Evolutionary conservation across 768 basidiomycete genomes (phyloP).

Genomic region (Podaxis rugospora): DNA sequence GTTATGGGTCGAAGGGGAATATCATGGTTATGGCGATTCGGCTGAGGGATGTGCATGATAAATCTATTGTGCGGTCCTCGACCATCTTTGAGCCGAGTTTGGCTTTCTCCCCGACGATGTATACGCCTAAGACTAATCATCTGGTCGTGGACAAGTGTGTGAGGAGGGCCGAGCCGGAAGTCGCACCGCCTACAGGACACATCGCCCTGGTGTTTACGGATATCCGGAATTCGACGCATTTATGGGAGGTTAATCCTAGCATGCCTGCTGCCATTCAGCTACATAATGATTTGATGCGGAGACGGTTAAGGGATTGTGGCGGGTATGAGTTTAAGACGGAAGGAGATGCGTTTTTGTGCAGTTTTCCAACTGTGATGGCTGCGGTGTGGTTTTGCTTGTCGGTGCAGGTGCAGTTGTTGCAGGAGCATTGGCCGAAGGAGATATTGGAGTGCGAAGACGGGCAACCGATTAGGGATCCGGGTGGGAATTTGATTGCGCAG

Average conservation of each 20-base stretch:
- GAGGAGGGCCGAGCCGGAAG: constrained; percentile 67
- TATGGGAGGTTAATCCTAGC: constrained; percentile 95
- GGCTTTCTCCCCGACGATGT: constrained; percentile 14
- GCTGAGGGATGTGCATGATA: constrained; percentile 47
- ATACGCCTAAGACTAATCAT: constrained; percentile 34
- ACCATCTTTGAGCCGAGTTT: constrained; percentile 16
- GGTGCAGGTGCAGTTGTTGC: constrained; percentile 78
- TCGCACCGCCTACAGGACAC: constrained; percentile 80
- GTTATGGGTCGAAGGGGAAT: constrained; percentile 89
- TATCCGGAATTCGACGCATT: constrained; percentile 92
- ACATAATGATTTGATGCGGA: constrained; percentile 83
- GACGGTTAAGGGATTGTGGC: constrained; percentile 83
- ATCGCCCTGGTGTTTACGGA: constrained; percentile 96
- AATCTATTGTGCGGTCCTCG: constrained; percentile 3
- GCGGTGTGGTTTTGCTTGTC: constrained; percentile 89
- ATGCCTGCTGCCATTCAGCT: constrained; percentile 92
- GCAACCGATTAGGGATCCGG: constrained; percentile 62
- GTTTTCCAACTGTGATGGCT: constrained; percentile 84
- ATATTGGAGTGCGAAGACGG: constrained; percentile 93
- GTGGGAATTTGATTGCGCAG: constrained; percentile 69
- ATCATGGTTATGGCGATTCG: constrained; percentile 98
- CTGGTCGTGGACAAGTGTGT: constrained; percentile 56
- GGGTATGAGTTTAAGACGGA: constrained; percentile 99
- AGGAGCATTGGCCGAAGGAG: constrained; percentile 88
- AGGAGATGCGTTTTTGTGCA: constrained; percentile 99